A percentile compares a stretch with the other conserved stretches of the same genome.
phyloP scores from a whole-genome alignment of 129 eudicot species.

The Calendula officinalis region DNA sequence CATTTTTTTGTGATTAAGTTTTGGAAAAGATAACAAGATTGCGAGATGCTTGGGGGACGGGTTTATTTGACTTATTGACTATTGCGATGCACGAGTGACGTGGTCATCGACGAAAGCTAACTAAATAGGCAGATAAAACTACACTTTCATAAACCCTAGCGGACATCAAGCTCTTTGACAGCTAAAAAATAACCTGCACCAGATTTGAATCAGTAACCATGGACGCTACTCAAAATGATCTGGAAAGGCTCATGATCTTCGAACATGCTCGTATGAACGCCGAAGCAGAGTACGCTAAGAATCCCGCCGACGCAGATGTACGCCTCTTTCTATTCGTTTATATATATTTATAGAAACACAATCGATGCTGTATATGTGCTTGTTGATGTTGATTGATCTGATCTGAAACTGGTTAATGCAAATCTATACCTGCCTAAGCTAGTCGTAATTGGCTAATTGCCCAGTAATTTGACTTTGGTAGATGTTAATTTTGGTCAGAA shows the following conservation, averaged over 20 bases:
- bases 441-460: background rate
- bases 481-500: background rate
- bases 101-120: too few species aligned
- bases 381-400: background rate
- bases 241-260: slow-evolving; percentile 31
- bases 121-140: too few species aligned
- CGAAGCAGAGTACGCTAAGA: slow-evolving; percentile 35
- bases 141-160: slow-evolving; percentile 27
- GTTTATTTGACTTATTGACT: too few species aligned
- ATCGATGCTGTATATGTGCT: background rate
- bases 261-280: slow-evolving; percentile 35
- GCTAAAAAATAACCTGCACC: background rate
- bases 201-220: slow-evolving; percentile 15
- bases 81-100: too few species aligned
- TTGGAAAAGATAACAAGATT: too few species aligned
- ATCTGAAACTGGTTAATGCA: background rate
- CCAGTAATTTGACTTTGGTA: too few species aligned
- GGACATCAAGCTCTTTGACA: background rate
- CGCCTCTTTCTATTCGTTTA: background rate
- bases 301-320: slow-evolving; percentile 34
- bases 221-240: slow-evolving; percentile 20
- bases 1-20: too few species aligned
- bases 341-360: background rate
- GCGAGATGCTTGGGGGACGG: too few species aligned
- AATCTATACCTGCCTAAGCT: background rate